Evolutionary conservation across 176 grass and related monocot species (phyloP).

Genomic region (Hsuehochloa calcarea): DNA sequence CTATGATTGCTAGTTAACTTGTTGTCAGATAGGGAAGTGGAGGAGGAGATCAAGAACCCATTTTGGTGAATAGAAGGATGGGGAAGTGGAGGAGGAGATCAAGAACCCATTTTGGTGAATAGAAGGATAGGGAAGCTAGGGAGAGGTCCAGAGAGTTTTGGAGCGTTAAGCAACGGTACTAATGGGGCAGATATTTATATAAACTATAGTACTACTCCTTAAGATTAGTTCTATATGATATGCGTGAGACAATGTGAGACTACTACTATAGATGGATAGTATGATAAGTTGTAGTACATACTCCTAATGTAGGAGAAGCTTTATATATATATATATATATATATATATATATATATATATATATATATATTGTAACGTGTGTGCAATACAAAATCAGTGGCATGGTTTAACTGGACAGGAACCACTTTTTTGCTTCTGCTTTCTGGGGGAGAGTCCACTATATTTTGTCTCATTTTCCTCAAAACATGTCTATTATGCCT

Average conservation of each 20-base stretch:
- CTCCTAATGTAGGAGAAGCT: slow-evolving; percentile 12
- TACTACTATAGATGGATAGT: not conserved
- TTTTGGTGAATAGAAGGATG: no score
- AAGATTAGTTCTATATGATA: not conserved
- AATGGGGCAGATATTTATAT: slow-evolving; percentile 51
- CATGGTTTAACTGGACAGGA: slow-evolving; percentile 46
- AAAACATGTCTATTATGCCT: slow-evolving; percentile 37
- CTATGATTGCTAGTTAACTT: not conserved
- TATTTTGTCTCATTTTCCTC: slow-evolving; percentile 53
- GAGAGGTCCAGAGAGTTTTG: slow-evolving; percentile 43
- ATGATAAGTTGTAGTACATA: not conserved
- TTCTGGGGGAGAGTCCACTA: slow-evolving; percentile 55
- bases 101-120: slow-evolving; percentile 35
- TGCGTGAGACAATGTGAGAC: not conserved
- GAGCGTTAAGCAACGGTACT: slow-evolving; percentile 38
- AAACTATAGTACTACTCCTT: not conserved
- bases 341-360: no score
- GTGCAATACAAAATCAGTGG: slow-evolving; percentile 20
- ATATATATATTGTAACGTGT: slow-evolving; percentile 16
- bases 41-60: slow-evolving; percentile 42
- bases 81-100: slow-evolving; percentile 26
- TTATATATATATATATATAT: no score
- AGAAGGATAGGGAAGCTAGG: slow-evolving; percentile 31
- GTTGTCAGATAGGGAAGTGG: not conserved
- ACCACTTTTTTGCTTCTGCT: slow-evolving; percentile 45